A percentile compares a stretch with the other conserved stretches of the same genome.
phyloP scores from a whole-genome alignment of 2,329 filamentous ascomycete genomes.

The Ceratocystis papillata region DNA sequence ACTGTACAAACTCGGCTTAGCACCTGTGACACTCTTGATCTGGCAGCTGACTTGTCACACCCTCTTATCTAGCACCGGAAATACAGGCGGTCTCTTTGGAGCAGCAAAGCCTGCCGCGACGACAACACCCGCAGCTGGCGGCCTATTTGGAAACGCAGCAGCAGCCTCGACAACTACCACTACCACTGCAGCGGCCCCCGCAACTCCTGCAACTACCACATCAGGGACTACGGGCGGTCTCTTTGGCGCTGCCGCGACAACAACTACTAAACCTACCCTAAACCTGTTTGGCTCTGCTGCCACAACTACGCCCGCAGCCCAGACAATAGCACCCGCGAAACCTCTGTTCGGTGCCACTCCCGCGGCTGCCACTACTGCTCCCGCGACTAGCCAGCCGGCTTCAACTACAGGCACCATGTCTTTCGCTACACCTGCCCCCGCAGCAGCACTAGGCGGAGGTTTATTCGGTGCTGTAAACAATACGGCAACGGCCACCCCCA shows the following conservation, averaged over 20 bases:
- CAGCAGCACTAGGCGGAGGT: constrained; percentile 26
- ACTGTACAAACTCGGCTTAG: too few species aligned
- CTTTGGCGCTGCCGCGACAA: constrained; percentile 31
- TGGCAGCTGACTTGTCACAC: constrained; percentile 13
- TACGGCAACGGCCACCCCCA: constrained; percentile 7
- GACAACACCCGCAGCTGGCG: constrained; percentile 31
- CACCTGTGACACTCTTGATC: neutral
- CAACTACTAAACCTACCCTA: constrained; percentile 28
- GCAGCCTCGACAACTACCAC: constrained; percentile 26
- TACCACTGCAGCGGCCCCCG: constrained; percentile 5
- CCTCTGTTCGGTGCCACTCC: constrained; percentile 23
- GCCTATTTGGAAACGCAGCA: constrained; percentile 32
- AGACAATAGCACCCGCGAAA: constrained; percentile 25
- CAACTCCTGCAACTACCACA: constrained; percentile 21
- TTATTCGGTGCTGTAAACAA: constrained; percentile 20
- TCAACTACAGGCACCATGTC: neutral
- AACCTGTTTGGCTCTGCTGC: constrained; percentile 31
- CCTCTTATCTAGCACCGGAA: constrained; percentile 24
- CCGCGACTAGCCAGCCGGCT: constrained; percentile 24
- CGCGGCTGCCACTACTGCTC: constrained; percentile 1
- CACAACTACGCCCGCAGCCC: constrained; percentile 25
- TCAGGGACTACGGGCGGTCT: constrained; percentile 32
- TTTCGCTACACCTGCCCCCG: constrained; percentile 8
- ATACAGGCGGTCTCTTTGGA: constrained; percentile 18
- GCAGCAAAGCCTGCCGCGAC: constrained; percentile 27